Conservation (phyloP, 2,329 filamentous ascomycete genomes). For the Xylaria arbuscula region DNA sequence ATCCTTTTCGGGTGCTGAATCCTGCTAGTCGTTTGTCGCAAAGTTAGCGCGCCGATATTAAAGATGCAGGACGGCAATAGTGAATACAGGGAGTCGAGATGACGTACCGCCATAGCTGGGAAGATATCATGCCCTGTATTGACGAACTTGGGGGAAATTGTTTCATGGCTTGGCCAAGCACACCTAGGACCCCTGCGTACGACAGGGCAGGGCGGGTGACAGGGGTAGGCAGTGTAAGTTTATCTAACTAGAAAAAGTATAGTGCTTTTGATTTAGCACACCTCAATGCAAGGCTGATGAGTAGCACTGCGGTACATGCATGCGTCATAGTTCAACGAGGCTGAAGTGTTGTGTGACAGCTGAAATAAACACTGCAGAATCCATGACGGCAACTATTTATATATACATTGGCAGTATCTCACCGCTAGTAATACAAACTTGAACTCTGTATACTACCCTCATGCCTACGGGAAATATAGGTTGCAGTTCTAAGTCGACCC, state of each 20-base stretch:
- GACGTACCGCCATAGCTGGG: conserved; percentile 44
- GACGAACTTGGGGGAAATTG: background rate
- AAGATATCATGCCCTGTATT: conserved; percentile 17
- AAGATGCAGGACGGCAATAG: background rate
- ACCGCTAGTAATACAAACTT: background rate
- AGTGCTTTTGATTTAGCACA: background rate
- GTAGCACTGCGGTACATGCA: conserved; percentile 2
- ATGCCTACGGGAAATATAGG: background rate
- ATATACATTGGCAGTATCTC: background rate
- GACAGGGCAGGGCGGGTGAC: conserved; percentile 17
- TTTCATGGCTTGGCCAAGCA: conserved; percentile 11
- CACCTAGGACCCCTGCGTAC: conserved; percentile 15
- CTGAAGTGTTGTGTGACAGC: conserved; percentile 28
- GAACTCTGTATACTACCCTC: background rate
- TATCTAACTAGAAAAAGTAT: background rate
- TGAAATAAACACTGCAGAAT: background rate
- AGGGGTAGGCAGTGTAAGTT: conserved; percentile 28
- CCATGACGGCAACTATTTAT: background rate
- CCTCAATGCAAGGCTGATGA: conserved; percentile 40
- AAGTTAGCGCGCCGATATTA: conserved; percentile 28
- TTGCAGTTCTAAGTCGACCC: too few species aligned
- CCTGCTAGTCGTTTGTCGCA: conserved; percentile 27
- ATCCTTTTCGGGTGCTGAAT: conserved; percentile 47
- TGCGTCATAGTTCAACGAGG: conserved; percentile 44
- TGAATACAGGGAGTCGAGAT: background rate